Percentiles rank a stretch among this genome's conserved stretches.
Conservation (phyloP, 306 rosid genomes). For the Macrotyloma uniflorum region DNA sequence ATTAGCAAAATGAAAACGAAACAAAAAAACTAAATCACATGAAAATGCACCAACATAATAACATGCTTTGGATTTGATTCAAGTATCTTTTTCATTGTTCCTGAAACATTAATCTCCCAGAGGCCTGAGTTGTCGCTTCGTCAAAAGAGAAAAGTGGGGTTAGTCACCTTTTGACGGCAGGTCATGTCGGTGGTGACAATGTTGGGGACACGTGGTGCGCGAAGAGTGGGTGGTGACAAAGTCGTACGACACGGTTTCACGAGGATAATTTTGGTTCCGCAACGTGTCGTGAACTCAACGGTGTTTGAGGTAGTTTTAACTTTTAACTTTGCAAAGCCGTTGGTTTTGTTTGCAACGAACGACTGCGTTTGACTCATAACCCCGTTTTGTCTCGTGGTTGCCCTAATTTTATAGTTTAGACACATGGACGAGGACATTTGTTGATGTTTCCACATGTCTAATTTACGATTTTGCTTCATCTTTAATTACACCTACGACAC, state of each 20-base stretch:
- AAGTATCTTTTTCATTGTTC: not conserved
- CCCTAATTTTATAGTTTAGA: not conserved
- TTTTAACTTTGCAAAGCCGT: constrained; percentile 3
- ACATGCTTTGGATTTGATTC: not conserved
- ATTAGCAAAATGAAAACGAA: not conserved
- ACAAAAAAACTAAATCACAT: not conserved
- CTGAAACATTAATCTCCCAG: not conserved
- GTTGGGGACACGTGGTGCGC: not conserved
- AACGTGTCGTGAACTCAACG: constrained; percentile 33
- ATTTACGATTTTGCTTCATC: not conserved
- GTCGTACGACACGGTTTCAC: constrained; percentile 1
- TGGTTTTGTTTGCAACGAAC: not conserved
- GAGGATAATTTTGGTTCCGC: not conserved
- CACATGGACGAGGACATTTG: not conserved
- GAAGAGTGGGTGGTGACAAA: not conserved
- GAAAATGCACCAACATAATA: not conserved
- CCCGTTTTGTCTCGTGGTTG: not conserved
- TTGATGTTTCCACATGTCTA: not conserved
- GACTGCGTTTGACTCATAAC: not conserved
- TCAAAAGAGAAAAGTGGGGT: not conserved
- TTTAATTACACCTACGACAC: not conserved
- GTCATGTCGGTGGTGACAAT: constrained; percentile 31
- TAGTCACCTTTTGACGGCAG: constrained; percentile 27
- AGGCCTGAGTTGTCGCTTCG: not conserved
- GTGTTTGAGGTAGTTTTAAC: constrained; percentile 22